These are phyloP conservation scores for Paratinospora sagittata DNA, from an alignment of 164 flowering plant species.

Conservation along the genomic window DNA sequence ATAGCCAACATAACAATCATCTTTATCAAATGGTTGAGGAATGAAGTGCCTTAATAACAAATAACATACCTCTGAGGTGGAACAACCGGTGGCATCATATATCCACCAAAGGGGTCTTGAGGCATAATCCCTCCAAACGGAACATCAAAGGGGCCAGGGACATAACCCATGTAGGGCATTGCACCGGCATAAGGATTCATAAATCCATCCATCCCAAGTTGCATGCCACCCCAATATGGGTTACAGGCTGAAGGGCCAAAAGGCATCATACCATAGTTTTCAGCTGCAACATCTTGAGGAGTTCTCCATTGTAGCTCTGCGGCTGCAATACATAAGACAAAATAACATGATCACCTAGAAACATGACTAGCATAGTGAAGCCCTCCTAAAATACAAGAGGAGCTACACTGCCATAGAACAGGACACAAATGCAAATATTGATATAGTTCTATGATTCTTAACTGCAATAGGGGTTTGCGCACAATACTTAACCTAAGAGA, in stretches of 20 bases:
- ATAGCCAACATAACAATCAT: neutral
- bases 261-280: constrained; percentile 61
- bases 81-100: constrained; percentile 55
- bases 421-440: neutral
- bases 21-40: neutral
- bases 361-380: neutral
- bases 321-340: constrained; percentile 20
- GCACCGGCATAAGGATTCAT: constrained; percentile 46
- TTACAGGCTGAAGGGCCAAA: constrained; percentile 50
- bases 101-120: constrained; percentile 62
- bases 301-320: constrained; percentile 65
- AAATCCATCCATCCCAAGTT: constrained; percentile 63
- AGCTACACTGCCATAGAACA: neutral
- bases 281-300: constrained; percentile 56
- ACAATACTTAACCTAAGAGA: neutral
- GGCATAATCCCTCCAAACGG: constrained; percentile 53
- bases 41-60: neutral
- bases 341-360: neutral
- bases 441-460: neutral
- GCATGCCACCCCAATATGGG: constrained; percentile 72
- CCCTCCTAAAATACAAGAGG: neutral
- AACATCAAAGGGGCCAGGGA: constrained; percentile 54
- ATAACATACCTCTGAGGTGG: constrained; percentile 51
- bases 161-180: constrained; percentile 66
- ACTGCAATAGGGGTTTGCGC: neutral